Evolutionary conservation across 495 filamentous ascomycete genomes (phyloP), one percentile per base, ranked within the genome.

Genomic region (Chaetomium cochliodes): DNA sequence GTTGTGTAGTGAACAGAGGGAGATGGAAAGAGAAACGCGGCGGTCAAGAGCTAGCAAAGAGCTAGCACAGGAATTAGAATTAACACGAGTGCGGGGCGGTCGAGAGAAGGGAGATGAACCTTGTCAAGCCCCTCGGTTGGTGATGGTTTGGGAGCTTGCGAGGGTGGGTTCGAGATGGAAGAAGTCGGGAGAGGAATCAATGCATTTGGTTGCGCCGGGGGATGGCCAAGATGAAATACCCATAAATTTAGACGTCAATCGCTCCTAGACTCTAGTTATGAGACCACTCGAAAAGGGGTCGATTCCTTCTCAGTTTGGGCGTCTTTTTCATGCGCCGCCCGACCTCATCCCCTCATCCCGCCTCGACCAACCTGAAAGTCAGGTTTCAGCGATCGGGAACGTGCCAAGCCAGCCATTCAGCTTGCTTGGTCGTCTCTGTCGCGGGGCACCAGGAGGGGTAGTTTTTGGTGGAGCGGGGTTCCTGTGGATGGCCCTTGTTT

Each of bases 391-490:
- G 58, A 63, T 63, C 51, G 47, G 61, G 63, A 68, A 68, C 62
- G 53, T 23, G 60, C 63, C 63, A 68, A 67, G 60, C 39, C 59
- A 46, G 13, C 64, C 68, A 68, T 70, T 70, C 69, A 70, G 69
- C 69, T 70, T 58, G 49, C 63, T 37, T 64, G 56, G 63, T 64
- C 62, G 22, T 11, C 46, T 50, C 15, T 6, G 41, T 58, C 63
- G 69, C 63, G 69, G 66, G 65, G 69, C 66, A 67, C 60, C 60
- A 53, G 59, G 53, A 56, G 46, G 64, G 62, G 65, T 50, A 4
- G 23, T 22, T 47, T 46, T n/a, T 65, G 58, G 65, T 33, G 62
- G 62, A 65, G 68, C 62, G 68, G 68, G 68, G 68, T 55, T 44
- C 23, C 41, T 28, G 47, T 53, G 22, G 49, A 4, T 23, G 50